Evolutionary conservation across 1,284 basidiomycete genomes (phyloP).

Genomic region (Jaminaea rosea): DNA sequence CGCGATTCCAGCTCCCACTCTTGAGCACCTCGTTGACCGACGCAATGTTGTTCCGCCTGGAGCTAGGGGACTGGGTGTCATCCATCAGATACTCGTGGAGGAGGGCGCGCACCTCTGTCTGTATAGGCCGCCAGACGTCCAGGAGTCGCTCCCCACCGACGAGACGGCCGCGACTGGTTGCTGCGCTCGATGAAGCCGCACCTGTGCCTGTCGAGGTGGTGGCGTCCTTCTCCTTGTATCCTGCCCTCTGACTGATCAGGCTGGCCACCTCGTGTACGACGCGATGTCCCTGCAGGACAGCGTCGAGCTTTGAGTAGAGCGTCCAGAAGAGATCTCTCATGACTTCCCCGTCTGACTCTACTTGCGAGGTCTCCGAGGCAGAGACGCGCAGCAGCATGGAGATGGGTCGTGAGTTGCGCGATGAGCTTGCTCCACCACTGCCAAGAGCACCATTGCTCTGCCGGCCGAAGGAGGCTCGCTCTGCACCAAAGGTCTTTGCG

Average conservation of each 20-base stretch:
- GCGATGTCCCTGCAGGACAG: slow-evolving; percentile 84
- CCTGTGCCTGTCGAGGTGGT: background rate
- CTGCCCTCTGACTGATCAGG: slow-evolving; percentile 23
- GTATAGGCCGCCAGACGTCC: slow-evolving; percentile 85
- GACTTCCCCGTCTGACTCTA: slow-evolving; percentile 39
- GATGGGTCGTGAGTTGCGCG: background rate
- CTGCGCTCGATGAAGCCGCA: background rate
- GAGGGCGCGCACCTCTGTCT: slow-evolving; percentile 70
- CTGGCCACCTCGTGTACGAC: slow-evolving; percentile 74
- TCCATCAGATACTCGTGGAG: slow-evolving; percentile 84
- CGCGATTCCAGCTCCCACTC: slow-evolving; percentile 25
- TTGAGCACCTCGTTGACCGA: slow-evolving; percentile 85
- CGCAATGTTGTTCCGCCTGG: slow-evolving; percentile 68
- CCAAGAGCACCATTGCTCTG: too few species aligned
- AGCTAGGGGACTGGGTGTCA: slow-evolving; percentile 67
- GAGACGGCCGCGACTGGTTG: slow-evolving; percentile 3
- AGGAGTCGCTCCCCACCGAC: slow-evolving; percentile 51
- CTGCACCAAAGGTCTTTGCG: slow-evolving; percentile 52
- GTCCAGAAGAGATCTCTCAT: slow-evolving; percentile 90
- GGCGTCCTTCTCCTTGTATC: slow-evolving; percentile 22
- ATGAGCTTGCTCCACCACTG: too few species aligned
- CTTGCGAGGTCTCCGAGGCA: slow-evolving; percentile 26
- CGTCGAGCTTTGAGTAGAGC: slow-evolving; percentile 87
- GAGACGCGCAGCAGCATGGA: slow-evolving; percentile 12
- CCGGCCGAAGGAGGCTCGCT: slow-evolving; percentile 9